Evolutionary conservation across 2,329 filamentous ascomycete species (phyloP), one percentile per base, ranked within the genome.

Genomic region (Curvularia eragrostidis): DNA sequence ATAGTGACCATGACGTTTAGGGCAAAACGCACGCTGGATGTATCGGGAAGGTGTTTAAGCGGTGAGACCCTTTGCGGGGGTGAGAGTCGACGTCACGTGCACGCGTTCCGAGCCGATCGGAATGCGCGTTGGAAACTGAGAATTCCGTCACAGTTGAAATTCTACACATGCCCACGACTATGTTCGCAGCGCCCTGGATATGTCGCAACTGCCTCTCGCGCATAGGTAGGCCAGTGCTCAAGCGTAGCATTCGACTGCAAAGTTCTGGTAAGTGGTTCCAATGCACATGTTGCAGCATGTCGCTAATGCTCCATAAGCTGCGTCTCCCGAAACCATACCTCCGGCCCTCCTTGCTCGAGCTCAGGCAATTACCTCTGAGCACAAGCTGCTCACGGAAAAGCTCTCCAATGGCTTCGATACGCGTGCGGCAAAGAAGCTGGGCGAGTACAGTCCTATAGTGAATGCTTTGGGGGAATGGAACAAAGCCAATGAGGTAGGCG

Each of bases 381-480:
- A 88, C 75, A 75, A 79, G 7, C 73, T 75, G n/a, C 78, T 88
- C 26, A 81, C 81, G 0, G 74, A 81, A 10, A 78, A 81, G 63
- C 79, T 88, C 26, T 79, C 80, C 19, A 77, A 81, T 59, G 79
- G 81, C 47, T 89, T 87, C 65, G 84, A 88, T 62, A 76, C 81
- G 9, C 78, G 78, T 48, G 75, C 81, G 6, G 86, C 87, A 41
- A 88, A 86, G 75, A 82, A 83, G 62, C 70, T 84, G 28, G 86
- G 85, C 39, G 83, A 87, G 65, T 77, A 87, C 50, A 78, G 81
- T 15, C 73, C 79, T 19, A 80, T 86, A 4, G 79, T 82, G 34
- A 75, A 79, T 38, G 83, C 84, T 3, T 69, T 88, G 58, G 78
- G 81, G 62, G 80, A 83, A 66, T 88, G 85, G 81, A 83, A 87